A percentile compares a stretch with the other conserved stretches of the same genome.
These are phyloP conservation scores for Plasmodium fragile DNA, from an alignment of 169 alveolate species.

Conservation along the genomic window DNA sequence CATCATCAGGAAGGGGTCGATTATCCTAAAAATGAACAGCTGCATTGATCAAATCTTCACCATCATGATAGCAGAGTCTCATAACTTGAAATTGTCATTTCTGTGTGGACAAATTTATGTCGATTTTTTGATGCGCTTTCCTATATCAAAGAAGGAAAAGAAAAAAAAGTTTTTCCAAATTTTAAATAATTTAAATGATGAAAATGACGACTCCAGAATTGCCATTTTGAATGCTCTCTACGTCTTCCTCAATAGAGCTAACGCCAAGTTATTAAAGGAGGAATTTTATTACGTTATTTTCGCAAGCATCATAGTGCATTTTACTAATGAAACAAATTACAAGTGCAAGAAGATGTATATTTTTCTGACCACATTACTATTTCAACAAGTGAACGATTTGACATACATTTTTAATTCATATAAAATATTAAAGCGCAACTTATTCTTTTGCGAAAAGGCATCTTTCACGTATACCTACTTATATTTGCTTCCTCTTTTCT, in stretches of 20 bases:
- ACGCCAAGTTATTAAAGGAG: conserved; percentile 56
- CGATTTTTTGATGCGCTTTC: conserved; percentile 67
- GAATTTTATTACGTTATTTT: conserved; percentile 38
- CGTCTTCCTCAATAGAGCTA: conserved; percentile 51
- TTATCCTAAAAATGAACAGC: conserved; percentile 52
- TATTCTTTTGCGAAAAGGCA: conserved; percentile 1
- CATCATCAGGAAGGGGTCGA: background rate
- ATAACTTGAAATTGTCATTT: conserved; percentile 70
- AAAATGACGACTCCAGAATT: conserved; percentile 64
- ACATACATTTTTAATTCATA: conserved; percentile 58
- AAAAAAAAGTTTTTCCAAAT: conserved; percentile 45
- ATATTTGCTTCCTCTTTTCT: conserved; percentile 46
- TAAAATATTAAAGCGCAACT: conserved; percentile 40
- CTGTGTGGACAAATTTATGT: conserved; percentile 75
- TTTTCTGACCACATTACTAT: conserved; percentile 30
- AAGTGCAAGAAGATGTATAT: conserved; percentile 74
- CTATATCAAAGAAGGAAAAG: conserved; percentile 56
- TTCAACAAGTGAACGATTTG: conserved; percentile 72
- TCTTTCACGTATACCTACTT: conserved; percentile 31
- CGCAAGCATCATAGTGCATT: conserved; percentile 43
- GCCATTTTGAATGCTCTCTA: conserved; percentile 44
- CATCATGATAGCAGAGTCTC: conserved; percentile 73
- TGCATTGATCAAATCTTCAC: conserved; percentile 63
- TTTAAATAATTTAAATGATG: conserved; percentile 57
- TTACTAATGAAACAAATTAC: conserved; percentile 62